Base-by-base conservation (phyloP, 176 grass and related monocot species). In the Raddia distichophylla region DNA sequence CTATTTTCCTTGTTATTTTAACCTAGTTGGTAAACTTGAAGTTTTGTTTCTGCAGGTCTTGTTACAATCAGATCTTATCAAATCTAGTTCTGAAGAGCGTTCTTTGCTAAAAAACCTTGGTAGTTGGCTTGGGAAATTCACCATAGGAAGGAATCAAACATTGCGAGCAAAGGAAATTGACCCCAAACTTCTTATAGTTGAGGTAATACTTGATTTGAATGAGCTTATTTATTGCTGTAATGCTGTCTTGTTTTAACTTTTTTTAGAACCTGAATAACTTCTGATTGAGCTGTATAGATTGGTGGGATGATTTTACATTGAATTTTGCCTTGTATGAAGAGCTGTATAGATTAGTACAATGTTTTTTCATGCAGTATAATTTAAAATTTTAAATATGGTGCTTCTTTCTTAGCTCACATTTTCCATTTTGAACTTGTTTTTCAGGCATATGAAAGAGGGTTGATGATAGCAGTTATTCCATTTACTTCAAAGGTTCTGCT, bases 101-200 rank as follows among this genome's bases (percentile, higher is more conserved):
- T 98, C 95, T 0, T 87, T 98, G 75, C 92, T 98, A 65, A 98
- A 98, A 89, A 98, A 98, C 86, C 90, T 98, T 75, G 95, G 95
- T 73, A 98, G 95, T 70, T 98, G 95, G 95, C 86, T 98, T 37
- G 95, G 95, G 57, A 98, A 98, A 74, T 94, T 91, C 81, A 98
- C 95, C 35, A 98, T 98, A 64, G 95, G 90, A 83, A 93, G 92
- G 86, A 98, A 98, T 80, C 90, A 98, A 80, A 77, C 92, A 55
- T 89, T 98, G 71, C 76, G 92, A 70, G 92, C 92, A 60, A 98
- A 91, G 86, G 95, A 98, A 93, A 98, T 98, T 71, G 95, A 98
- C 77, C 95, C 90, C 16, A 98, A 98, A 91, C 76, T 81, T 70
- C 86, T 98, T 67, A 98, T 94, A 67, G 86, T 98, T 72, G 88